Evolutionary conservation across 257 asterid genomes (phyloP).

Genomic region (Solanum dulcamara): DNA sequence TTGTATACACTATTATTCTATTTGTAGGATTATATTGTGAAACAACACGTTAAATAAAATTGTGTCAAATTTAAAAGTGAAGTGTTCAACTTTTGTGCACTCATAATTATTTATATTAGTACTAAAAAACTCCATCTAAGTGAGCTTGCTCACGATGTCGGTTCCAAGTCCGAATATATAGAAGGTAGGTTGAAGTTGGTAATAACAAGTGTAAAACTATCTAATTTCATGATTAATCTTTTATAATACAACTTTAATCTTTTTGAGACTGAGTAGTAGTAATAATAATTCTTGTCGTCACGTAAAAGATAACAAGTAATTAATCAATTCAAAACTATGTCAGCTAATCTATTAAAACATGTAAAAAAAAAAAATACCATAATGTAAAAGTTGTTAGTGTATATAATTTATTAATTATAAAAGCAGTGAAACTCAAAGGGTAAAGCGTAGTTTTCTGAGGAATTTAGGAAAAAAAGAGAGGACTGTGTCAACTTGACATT

Average conservation of each 20-base stretch:
- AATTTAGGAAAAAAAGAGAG: background rate
- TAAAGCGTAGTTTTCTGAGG: constrained; percentile 8
- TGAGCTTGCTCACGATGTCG: background rate
- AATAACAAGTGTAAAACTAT: background rate
- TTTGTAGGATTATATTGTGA: background rate
- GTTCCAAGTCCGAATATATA: background rate
- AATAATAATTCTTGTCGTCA: background rate
- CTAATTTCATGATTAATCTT: too few species aligned
- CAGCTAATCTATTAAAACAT: too few species aligned
- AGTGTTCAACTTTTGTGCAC: background rate
- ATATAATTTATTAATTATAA: background rate
- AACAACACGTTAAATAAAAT: background rate
- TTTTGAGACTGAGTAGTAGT: background rate
- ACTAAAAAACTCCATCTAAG: background rate
- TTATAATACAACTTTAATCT: background rate
- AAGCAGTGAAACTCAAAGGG: background rate
- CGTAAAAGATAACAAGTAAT: too few species aligned
- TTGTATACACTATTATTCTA: background rate
- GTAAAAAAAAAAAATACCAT: too few species aligned
- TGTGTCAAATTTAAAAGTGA: background rate
- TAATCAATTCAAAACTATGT: too few species aligned
- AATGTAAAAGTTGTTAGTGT: too few species aligned
- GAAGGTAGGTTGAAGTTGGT: background rate
- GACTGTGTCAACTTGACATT: constrained; percentile 2
- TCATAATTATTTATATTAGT: background rate